Conservation (phyloP, 768 basidiomycete species). For the Xerocomellus amylosporus region DNA sequence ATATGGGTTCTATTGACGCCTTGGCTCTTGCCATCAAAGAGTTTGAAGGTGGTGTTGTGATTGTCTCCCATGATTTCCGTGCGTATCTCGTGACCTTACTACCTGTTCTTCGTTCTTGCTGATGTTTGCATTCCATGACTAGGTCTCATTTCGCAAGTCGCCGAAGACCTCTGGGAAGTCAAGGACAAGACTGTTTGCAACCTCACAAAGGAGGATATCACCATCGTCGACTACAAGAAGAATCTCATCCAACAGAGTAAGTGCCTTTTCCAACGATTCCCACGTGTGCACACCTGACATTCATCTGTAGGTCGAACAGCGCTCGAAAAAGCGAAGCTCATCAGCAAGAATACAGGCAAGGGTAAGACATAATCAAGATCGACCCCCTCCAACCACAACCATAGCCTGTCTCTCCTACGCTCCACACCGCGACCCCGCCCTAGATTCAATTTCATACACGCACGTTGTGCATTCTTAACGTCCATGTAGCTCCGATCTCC, state of each 20-base stretch:
- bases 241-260: slow-evolving; percentile 75
- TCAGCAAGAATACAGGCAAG: slow-evolving; percentile 78
- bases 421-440: slow-evolving; percentile 3
- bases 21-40: slow-evolving; percentile 94
- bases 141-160: slow-evolving; percentile 96
- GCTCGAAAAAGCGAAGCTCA: slow-evolving; percentile 91
- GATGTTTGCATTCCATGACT: slow-evolving; percentile 12
- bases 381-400: neutral
- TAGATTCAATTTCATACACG: slow-evolving; percentile 16
- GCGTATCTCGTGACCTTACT: slow-evolving; percentile 32
- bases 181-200: slow-evolving; percentile 91
- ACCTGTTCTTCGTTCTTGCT: slow-evolving; percentile 4
- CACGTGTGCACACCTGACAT: neutral
- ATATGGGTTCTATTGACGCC: slow-evolving; percentile 97
- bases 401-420: slow-evolving; percentile 7
- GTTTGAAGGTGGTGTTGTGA: slow-evolving; percentile 97
- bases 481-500: slow-evolving; percentile 13
- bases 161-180: slow-evolving; percentile 99
- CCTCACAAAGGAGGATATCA: slow-evolving; percentile 86
- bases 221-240: slow-evolving; percentile 92
- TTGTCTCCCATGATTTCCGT: slow-evolving; percentile 99
- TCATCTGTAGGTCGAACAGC: slow-evolving; percentile 63
- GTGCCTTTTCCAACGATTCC: slow-evolving; percentile 21
- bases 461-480: slow-evolving; percentile 7
- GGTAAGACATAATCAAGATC: slow-evolving; percentile 52